A percentile compares a stretch with the other conserved stretches of the same genome.
phyloP scores from a whole-genome alignment of 2,329 filamentous ascomycete genomes.

The Aureobasidium pullulans region DNA sequence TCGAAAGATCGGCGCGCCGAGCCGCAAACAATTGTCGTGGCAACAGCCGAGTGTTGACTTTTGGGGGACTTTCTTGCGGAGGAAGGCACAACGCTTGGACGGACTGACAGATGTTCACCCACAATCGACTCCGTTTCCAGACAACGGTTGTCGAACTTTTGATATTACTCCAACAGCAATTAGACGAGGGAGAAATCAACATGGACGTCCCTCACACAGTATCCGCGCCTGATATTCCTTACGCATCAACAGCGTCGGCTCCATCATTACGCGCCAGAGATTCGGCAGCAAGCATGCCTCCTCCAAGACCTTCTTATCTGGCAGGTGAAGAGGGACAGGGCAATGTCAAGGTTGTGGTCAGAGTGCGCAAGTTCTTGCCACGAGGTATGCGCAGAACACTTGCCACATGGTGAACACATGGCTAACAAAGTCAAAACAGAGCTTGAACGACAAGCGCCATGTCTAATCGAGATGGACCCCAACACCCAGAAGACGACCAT shows the following conservation, averaged over 20 bases:
- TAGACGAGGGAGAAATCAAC: not conserved
- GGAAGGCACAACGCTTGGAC: not conserved
- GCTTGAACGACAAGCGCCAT: conserved; percentile 69
- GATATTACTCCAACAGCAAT: conserved; percentile 7
- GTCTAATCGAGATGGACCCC: conserved; percentile 88
- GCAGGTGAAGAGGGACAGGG: conserved; percentile 32
- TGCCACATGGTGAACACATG: not conserved
- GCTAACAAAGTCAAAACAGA: conserved; percentile 48
- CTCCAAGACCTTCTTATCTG: conserved; percentile 16
- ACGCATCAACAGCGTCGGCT: conserved; percentile 31
- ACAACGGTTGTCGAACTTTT: conserved; percentile 5
- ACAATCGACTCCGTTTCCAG: conserved; percentile 7
- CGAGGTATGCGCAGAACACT: conserved; percentile 29
- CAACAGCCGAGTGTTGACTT: conserved; percentile 9
- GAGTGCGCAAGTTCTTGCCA: conserved; percentile 40
- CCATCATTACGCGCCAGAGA: conserved; percentile 34
- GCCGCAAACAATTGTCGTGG: not conserved
- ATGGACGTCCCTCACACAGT: not conserved
- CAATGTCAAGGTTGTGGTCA: conserved; percentile 46
- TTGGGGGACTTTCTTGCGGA: conserved; percentile 6
- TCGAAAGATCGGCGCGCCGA: not conserved
- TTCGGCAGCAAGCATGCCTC: conserved; percentile 22
- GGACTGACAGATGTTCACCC: conserved; percentile 7
- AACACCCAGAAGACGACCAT: conserved; percentile 77
- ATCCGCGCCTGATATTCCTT: conserved; percentile 13